These are phyloP conservation scores for Fusarium lyarnte DNA, from an alignment of 2,329 filamentous ascomycete species.

Conservation along the genomic window DNA sequence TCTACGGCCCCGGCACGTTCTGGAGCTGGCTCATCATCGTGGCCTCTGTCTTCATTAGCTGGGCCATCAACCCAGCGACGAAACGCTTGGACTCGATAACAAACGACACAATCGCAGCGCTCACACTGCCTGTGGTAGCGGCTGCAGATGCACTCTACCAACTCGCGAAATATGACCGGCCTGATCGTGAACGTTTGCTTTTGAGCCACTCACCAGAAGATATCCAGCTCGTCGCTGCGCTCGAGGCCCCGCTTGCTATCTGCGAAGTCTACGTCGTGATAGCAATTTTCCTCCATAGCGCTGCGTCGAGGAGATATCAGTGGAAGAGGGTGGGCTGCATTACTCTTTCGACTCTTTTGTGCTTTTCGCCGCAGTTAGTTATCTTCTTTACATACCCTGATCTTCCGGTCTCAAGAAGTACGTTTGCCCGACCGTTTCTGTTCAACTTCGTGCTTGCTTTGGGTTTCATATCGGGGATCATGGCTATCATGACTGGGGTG, in stretches of 20 bases:
- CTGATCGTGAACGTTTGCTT: neutral
- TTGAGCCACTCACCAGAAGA: neutral
- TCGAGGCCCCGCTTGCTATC: neutral
- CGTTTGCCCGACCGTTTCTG: neutral
- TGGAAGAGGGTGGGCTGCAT: neutral
- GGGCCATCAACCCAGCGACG: neutral
- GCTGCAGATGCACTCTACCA: neutral
- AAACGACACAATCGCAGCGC: neutral
- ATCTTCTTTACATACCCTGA: neutral
- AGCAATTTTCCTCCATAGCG: neutral
- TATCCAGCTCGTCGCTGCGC: neutral
- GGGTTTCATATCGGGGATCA: neutral
- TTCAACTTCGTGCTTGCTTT: neutral
- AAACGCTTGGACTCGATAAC: neutral
- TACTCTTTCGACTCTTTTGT: neutral
- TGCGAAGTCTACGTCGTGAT: neutral
- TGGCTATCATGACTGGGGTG: neutral
- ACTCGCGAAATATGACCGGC: neutral
- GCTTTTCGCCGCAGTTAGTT: neutral
- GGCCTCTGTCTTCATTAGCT: neutral
- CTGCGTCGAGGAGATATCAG: neutral
- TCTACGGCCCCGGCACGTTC: neutral
- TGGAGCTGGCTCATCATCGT: neutral
- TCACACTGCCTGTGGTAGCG: neutral
- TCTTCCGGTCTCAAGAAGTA: neutral